A percentile compares a stretch with the other conserved stretches of the same genome.
phyloP scores from a whole-genome alignment of 2,329 filamentous ascomycete genomes.

The Knufia fluminis region DNA sequence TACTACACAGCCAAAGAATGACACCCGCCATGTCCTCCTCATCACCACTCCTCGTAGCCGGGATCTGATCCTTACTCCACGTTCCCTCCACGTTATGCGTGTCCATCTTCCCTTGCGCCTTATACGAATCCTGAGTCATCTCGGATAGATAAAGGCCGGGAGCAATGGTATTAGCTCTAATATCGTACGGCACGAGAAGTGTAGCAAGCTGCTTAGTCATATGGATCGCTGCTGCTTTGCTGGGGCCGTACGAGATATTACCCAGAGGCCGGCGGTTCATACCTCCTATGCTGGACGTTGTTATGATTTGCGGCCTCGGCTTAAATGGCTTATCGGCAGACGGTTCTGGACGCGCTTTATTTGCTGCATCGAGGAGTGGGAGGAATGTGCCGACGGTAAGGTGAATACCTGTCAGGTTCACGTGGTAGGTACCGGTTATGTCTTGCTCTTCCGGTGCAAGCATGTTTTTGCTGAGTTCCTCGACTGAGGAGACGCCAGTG shows the following conservation, averaged over 20 bases:
- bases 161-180: constrained; percentile 41
- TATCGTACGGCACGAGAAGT: constrained; percentile 30
- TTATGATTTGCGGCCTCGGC: constrained; percentile 36
- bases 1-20: constrained; percentile 55
- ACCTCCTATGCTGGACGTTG: constrained; percentile 39
- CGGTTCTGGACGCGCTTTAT: constrained; percentile 28
- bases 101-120: constrained; percentile 28
- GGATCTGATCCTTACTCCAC: constrained; percentile 39
- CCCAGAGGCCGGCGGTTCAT: constrained; percentile 30
- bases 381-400: constrained; percentile 34
- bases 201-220: constrained; percentile 44
- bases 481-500: constrained; percentile 1
- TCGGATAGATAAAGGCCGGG: constrained; percentile 52
- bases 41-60: constrained; percentile 48
- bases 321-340: constrained; percentile 19
- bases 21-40: constrained; percentile 56
- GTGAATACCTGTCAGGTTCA: constrained; percentile 31
- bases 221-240: constrained; percentile 40
- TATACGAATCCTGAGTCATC: constrained; percentile 46
- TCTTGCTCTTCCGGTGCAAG: constrained; percentile 18
- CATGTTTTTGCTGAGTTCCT: constrained; percentile 8
- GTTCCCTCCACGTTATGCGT: constrained; percentile 31
- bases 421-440: constrained; percentile 26
- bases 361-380: constrained; percentile 31
- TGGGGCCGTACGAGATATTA: constrained; percentile 33